These are phyloP conservation scores for Populus trichocarpa DNA, from an alignment of 441 rosid species.

Conservation along the genomic window DNA sequence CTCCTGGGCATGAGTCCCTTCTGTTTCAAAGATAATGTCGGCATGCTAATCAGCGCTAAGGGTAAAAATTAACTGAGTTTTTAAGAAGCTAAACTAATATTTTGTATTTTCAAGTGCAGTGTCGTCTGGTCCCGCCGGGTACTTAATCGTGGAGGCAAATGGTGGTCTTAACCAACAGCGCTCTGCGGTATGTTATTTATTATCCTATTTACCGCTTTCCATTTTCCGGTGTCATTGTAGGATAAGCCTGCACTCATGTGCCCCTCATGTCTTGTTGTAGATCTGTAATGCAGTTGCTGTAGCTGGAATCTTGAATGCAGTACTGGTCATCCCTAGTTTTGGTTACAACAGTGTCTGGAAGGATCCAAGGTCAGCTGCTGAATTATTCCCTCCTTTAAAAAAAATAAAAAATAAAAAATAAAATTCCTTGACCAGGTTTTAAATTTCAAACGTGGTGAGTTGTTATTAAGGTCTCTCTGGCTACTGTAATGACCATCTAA, in stretches of 20 bases:
- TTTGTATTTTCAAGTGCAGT: conserved; percentile 37
- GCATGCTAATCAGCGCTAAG: neutral
- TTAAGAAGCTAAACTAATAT: neutral
- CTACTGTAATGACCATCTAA: neutral
- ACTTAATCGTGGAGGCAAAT: conserved; percentile 82
- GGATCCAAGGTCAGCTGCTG: conserved; percentile 68
- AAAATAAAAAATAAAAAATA: neutral
- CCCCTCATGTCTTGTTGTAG: conserved; percentile 32
- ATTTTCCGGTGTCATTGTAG: neutral
- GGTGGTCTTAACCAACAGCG: conserved; percentile 99
- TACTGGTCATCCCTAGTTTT: conserved; percentile 72
- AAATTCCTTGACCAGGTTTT: neutral
- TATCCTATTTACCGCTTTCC: neutral
- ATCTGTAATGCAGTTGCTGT: conserved; percentile 97
- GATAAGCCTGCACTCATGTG: neutral
- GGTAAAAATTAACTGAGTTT: neutral
- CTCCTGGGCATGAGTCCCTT: neutral
- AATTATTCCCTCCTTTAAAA: neutral
- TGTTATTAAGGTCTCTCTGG: neutral
- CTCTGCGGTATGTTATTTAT: conserved; percentile 56
- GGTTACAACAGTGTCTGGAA: conserved; percentile 82
- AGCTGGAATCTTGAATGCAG: conserved; percentile 83
- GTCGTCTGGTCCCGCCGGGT: conserved; percentile 50
- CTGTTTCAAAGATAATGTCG: neutral
- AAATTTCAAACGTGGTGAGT: conserved; percentile 1